Evolutionary conservation across 805 yeast species (phyloP).

Genomic region (Starmerella floris): DNA sequence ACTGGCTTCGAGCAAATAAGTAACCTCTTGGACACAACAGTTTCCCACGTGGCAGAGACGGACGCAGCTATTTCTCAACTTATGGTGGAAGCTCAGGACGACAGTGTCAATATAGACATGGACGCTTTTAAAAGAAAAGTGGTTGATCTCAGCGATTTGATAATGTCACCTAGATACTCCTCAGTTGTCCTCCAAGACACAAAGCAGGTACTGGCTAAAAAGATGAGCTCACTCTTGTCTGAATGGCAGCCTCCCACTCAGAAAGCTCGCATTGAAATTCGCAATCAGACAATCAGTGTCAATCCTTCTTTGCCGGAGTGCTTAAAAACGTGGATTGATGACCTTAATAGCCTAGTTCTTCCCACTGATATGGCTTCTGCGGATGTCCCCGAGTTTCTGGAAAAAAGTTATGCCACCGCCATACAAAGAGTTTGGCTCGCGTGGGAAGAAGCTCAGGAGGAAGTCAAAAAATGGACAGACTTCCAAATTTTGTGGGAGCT

Average conservation of each 20-base stretch:
- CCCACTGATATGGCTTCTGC: background rate
- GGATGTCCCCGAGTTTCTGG: constrained; percentile 14
- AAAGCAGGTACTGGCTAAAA: background rate
- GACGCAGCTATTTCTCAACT: constrained; percentile 4
- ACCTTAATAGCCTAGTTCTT: background rate
- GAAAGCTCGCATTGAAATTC: constrained; percentile 2
- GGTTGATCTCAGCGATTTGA: background rate
- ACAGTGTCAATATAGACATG: background rate
- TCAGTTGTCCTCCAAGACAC: background rate
- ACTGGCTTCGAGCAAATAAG: constrained; percentile 5
- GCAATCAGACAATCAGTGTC: background rate
- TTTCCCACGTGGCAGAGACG: constrained; percentile 1
- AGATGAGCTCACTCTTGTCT: background rate
- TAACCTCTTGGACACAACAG: constrained; percentile 2
- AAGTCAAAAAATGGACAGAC: constrained; percentile 40
- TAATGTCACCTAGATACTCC: constrained; percentile 2
- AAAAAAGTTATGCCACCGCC: background rate
- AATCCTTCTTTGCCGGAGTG: background rate
- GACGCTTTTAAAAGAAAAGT: background rate
- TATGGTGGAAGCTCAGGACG: background rate
- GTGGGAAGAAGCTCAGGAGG: constrained; percentile 17
- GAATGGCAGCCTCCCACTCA: background rate
- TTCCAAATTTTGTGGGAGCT: constrained; percentile 43
- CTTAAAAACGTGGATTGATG: constrained; percentile 2
- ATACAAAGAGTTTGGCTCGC: background rate